Percentiles rank a stretch among this genome's conserved stretches.
Conservation (phyloP, 192 early-diverging fungal genomes). For the Coemansia erecta region DNA sequence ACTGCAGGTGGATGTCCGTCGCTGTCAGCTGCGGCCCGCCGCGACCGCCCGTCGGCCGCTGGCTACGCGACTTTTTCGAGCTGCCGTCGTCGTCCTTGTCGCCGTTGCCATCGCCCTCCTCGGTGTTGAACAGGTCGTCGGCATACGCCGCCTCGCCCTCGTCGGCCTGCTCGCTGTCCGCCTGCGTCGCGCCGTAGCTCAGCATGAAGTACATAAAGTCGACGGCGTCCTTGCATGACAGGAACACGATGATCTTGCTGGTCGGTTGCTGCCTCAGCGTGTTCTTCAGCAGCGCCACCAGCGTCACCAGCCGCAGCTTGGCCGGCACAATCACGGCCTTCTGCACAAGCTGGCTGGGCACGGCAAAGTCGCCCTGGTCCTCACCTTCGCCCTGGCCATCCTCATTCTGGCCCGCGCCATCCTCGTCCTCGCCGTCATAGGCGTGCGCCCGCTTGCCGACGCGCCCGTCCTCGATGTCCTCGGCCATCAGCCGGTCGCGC, state of each 20-base stretch:
- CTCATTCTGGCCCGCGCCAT: slow-evolving; percentile 19
- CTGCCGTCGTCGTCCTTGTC: slow-evolving; percentile 18
- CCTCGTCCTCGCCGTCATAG: slow-evolving; percentile 29
- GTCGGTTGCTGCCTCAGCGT: slow-evolving; percentile 35
- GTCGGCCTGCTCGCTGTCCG: slow-evolving; percentile 42
- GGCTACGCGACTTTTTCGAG: slow-evolving; percentile 7
- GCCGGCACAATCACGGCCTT: slow-evolving; percentile 81
- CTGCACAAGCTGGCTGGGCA: slow-evolving; percentile 88
- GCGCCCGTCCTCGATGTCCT: slow-evolving; percentile 23
- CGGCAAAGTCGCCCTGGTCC: slow-evolving; percentile 52
- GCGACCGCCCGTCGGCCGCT: slow-evolving; percentile 1
- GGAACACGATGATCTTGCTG: slow-evolving; percentile 81
- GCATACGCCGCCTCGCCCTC: slow-evolving; percentile 47
- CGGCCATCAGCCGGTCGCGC: slow-evolving; percentile 19
- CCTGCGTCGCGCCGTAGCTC: slow-evolving; percentile 54
- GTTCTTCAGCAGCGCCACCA: slow-evolving; percentile 72
- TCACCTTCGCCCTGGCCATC: background rate
- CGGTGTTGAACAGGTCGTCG: slow-evolving; percentile 48
- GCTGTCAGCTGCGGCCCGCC: slow-evolving; percentile 32
- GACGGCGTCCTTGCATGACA: slow-evolving; percentile 89
- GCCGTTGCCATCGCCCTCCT: slow-evolving; percentile 21
- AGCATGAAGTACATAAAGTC: slow-evolving; percentile 93
- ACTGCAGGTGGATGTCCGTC: slow-evolving; percentile 44
- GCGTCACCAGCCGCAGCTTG: slow-evolving; percentile 87
- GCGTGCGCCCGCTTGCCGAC: slow-evolving; percentile 9